Conservation (phyloP, 768 basidiomycete species). For the Pisolithus marmoratus region DNA sequence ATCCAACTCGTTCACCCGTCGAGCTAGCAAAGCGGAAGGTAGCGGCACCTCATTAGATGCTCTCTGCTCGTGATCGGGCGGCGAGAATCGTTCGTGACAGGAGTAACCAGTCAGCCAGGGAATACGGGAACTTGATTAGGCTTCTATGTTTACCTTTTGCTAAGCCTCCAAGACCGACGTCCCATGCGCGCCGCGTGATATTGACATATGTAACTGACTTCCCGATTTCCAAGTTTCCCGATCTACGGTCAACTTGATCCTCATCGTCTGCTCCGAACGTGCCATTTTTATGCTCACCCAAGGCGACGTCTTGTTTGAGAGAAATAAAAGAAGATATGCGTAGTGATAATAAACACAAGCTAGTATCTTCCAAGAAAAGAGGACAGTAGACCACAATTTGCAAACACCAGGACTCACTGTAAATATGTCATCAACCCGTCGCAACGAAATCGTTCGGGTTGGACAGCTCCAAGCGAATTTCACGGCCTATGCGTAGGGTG, state of each 20-base stretch:
- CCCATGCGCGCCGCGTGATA: constrained; percentile 91
- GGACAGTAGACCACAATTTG: constrained; percentile 4
- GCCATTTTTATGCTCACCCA: constrained; percentile 95
- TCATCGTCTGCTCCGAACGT: constrained; percentile 56
- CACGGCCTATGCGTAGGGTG: constrained; percentile 59
- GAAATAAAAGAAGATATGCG: constrained; percentile 81
- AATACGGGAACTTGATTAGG: background rate
- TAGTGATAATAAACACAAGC: constrained; percentile 82
- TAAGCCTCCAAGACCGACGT: constrained; percentile 69
- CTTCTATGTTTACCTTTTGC: constrained; percentile 63
- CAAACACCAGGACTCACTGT: constrained; percentile 54
- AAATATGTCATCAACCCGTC: constrained; percentile 88
- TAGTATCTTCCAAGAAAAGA: constrained; percentile 52
- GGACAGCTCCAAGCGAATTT: constrained; percentile 91
- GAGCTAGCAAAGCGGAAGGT: background rate
- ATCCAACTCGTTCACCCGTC: background rate
- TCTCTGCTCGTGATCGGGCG: constrained; percentile 85
- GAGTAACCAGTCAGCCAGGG: background rate
- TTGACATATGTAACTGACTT: constrained; percentile 93
- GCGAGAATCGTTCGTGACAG: constrained; percentile 24
- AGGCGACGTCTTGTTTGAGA: constrained; percentile 77
- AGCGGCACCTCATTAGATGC: constrained; percentile 87
- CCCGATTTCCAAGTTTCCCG: constrained; percentile 68
- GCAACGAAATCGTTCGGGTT: constrained; percentile 89
- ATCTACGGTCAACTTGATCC: constrained; percentile 85